Evolutionary conservation across 495 filamentous ascomycete genomes (phyloP).

Genomic region (Xylaria telfairii): DNA sequence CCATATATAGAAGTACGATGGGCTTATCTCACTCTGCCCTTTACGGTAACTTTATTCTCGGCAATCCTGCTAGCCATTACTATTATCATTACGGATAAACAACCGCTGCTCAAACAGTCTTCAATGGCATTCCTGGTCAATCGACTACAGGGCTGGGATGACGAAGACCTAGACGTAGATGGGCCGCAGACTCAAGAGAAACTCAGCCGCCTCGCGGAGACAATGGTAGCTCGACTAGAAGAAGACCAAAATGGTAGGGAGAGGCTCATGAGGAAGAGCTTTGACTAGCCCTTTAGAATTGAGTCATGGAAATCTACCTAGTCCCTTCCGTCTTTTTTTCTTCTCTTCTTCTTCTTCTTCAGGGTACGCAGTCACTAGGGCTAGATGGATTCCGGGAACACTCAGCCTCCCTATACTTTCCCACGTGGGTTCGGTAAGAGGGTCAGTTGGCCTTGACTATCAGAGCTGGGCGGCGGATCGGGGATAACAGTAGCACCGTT

Average conservation of each 20-base stretch:
- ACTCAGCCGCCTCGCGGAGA: conserved; percentile 18
- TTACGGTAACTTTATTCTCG: conserved; percentile 22
- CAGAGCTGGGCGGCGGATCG: no score
- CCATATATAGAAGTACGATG: conserved; percentile 29
- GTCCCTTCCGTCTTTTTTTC: no score
- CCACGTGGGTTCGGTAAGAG: no score
- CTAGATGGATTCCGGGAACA: no score
- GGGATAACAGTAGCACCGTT: no score
- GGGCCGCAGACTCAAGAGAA: conserved; percentile 24
- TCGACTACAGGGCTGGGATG: conserved; percentile 26
- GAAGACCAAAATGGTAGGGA: neutral
- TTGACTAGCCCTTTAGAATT: neutral
- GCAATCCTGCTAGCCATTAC: conserved; percentile 17
- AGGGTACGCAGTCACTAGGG: no score
- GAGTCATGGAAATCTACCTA: no score
- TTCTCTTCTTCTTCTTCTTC: no score
- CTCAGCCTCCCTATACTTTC: no score
- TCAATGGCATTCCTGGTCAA: conserved; percentile 18
- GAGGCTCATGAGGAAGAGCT: neutral
- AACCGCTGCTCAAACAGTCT: conserved; percentile 28
- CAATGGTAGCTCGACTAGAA: conserved; percentile 11
- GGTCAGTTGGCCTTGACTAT: no score
- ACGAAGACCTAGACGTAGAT: conserved; percentile 25
- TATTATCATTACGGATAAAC: conserved; percentile 15
- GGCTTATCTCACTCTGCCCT: conserved; percentile 25